Base-by-base conservation (phyloP, 2,329 filamentous ascomycete species). In the Fusarium protoensiforme region DNA sequence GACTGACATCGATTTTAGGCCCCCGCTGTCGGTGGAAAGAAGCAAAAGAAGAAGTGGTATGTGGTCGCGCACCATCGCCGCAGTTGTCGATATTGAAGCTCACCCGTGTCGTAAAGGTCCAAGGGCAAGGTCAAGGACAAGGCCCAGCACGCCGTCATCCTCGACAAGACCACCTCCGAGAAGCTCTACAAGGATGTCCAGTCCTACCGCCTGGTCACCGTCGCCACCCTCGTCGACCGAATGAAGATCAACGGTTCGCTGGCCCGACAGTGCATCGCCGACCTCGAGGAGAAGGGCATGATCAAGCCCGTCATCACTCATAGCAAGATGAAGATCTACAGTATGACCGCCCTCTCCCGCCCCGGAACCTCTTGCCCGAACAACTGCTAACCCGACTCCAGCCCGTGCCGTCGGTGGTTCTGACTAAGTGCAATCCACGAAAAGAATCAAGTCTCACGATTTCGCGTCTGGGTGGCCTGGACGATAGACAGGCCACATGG, bases 141-240 rank as follows among this genome's bases (percentile, higher is more conserved):
- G 95, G 96, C 96, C 88, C 93, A 98, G 87, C 96, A 99, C 92
- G 94, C 94, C 87, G 96, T 99, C 87, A 91, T 98, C 84, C 94
- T 99, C 88, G 96, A 99, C 91, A 99, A 99, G 92, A 85, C 90
- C 88, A 98, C 93, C 84, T 93, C 93, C 80, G 96, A 99, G 89
- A 98, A 97, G 91, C 95, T 99, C 87, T 93, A 98, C 91, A 99
- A 99, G 91, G 96, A 99, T 92, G 97, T 99, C 82, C 96, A 98
- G 88, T 98, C 96, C 77, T 99, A 98, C 93, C 95, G 96, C 84
- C 95, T 99, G 86, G 95, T 99, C 89, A 98, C 96, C 84, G 93
- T 98, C 83, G 95, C 96, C 83, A 96, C 94, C 82, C 95, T 99
- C 83, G 96, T 99, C 91, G 96, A 99, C 89, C 92, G 96, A 87